phyloP scores from a whole-genome alignment of 169 alveolate genomes.

The Eimeria sp. region DNA sequence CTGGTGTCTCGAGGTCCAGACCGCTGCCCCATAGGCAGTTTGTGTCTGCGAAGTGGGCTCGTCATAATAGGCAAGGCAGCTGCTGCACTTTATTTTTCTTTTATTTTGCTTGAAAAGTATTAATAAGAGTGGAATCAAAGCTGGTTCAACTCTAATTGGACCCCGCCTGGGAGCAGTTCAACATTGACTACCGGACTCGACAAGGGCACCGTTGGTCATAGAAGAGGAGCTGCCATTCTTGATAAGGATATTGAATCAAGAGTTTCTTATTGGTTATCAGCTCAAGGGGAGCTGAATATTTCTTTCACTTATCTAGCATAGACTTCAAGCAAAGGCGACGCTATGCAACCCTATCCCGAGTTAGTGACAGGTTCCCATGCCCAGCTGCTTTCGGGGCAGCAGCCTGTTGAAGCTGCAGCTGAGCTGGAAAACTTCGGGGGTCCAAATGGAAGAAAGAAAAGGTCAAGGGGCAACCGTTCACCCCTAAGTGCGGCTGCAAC shows the following conservation, averaged over 20 bases:
- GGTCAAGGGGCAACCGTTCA: neutral
- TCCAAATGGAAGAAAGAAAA: neutral
- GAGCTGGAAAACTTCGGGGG: neutral
- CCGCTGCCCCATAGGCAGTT: neutral
- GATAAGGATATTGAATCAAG: neutral
- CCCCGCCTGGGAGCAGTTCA: neutral
- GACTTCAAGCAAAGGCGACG: neutral
- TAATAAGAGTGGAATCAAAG: neutral
- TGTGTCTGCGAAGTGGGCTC: neutral
- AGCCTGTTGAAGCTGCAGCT: neutral
- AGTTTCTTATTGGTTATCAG: neutral
- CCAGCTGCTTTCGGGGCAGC: neutral
- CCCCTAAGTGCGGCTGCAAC: neutral
- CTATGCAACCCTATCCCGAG: neutral
- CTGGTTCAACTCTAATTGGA: neutral
- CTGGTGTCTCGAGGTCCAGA: conserved; percentile 3
- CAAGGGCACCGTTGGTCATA: neutral
- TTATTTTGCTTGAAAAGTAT: neutral
- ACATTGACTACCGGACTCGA: neutral
- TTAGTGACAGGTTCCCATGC: neutral
- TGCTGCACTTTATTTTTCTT: neutral
- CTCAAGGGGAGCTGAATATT: neutral
- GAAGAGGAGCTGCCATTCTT: neutral
- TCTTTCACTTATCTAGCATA: neutral
- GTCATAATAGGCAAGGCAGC: neutral